A percentile compares a stretch with the other conserved stretches of the same genome.
Conservation (phyloP, 2,329 filamentous ascomycete genomes). For the Cercospora sp. region DNA sequence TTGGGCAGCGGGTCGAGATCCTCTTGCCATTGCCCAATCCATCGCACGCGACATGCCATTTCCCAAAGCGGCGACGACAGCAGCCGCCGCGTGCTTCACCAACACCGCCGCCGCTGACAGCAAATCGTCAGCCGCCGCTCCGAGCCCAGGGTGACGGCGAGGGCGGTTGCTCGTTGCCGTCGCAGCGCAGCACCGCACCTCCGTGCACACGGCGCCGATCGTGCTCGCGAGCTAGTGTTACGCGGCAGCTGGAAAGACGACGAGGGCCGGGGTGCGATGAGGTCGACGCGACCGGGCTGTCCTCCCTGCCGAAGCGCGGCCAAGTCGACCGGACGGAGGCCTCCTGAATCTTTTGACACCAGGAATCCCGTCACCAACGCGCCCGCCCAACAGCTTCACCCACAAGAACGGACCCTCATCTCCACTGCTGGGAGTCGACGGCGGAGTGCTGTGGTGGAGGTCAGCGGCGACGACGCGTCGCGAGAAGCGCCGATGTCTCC, state of each 20-base stretch:
- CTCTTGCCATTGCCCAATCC: neutral
- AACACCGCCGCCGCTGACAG: neutral
- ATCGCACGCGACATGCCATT: neutral
- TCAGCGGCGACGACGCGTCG: neutral
- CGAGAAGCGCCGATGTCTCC: constrained; percentile 6
- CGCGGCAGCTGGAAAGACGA: constrained; percentile 17
- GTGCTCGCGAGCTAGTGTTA: constrained; percentile 10
- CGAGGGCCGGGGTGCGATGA: constrained; percentile 3
- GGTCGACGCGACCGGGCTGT: neutral
- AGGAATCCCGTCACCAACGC: constrained; percentile 3
- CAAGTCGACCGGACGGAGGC: neutral
- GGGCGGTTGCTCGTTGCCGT: neutral
- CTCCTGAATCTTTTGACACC: constrained; percentile 7
- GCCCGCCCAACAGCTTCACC: neutral
- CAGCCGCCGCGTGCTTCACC: neutral
- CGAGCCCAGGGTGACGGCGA: neutral
- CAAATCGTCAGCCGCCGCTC: neutral
- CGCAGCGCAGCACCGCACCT: neutral
- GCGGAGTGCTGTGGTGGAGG: neutral
- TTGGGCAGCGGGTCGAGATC: constrained; percentile 18
- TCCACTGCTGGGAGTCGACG: neutral
- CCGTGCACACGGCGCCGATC: constrained; percentile 10
- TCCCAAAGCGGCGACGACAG: neutral
- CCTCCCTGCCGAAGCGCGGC: neutral
- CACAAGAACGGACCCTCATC: neutral